Base-by-base conservation (phyloP, 2,329 filamentous ascomycete species). In the Colletotrichum gloeosporioides region DNA sequence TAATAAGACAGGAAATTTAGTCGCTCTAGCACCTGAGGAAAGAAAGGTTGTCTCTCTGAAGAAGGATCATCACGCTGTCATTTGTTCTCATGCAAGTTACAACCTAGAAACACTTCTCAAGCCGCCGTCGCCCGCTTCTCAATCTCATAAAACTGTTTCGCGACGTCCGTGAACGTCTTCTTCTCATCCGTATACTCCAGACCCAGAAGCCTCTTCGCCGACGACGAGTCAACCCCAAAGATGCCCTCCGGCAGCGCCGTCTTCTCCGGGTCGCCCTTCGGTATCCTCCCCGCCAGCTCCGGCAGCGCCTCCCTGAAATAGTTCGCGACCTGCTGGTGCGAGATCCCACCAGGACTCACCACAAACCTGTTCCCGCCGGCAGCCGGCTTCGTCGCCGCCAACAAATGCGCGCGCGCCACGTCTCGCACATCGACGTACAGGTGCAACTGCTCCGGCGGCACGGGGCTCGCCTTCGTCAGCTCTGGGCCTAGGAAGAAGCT, bases 391-490 rank as follows among this genome's bases (percentile, higher is more conserved):
- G 75, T 78, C 62, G 77, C 79, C 8, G 79, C 80, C 2, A 80
- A 73, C 3, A 82, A 13, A 65, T 82, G 81, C 27, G 80, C 80
- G 16, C 74, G 77, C 27, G 81, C 81, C 2, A 79, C 29, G 68
- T 82, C 81, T 6, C 81, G 77, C 44, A 82, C 81, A 63, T 82
- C 80, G 57, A 82, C 78, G 65, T 80, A 80, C 15, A 82, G 69
- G 36, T 82, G 80, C 27, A 81, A 3, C 16, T 71, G 49, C 18
- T 73, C 73, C 1, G 78, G 69, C 22, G 78, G 79, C 6, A 82
- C 53, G 8, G 73, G 31, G 10, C 63, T 66, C 4, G 49, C 31
- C n/a, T 31, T 25, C 10, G 57, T 76, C 13, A 72, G 64, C 2
- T n/a, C 32, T 10, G 69, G 61, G 29, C 29, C 16, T 36, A 76